A percentile compares a stretch with the other conserved stretches of the same genome.
These are phyloP conservation scores for Coniochaeta ligniaria DNA, from an alignment of 2,329 filamentous ascomycete genomes.

Conservation along the genomic window DNA sequence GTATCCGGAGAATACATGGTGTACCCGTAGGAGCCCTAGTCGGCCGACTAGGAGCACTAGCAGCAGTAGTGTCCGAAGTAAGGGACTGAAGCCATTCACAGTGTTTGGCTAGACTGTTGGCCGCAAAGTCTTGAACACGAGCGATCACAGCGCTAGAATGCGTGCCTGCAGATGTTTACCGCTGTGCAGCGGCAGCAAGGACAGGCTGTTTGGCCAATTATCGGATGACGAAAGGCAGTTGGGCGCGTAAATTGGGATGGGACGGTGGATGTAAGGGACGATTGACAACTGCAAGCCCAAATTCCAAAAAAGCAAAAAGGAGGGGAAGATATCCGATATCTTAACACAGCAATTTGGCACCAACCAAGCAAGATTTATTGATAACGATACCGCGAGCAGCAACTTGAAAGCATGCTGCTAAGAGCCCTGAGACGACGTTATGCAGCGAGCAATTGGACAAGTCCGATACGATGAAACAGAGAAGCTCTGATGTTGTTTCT, in stretches of 20 bases:
- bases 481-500: neutral
- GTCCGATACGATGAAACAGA: neutral
- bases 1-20: constrained; percentile 2
- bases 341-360: neutral
- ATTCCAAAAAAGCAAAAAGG: neutral
- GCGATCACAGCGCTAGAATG: neutral
- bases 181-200: neutral
- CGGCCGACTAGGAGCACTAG: neutral
- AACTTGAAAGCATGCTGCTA: neutral
- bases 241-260: neutral
- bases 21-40: neutral
- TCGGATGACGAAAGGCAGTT: neutral
- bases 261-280: neutral
- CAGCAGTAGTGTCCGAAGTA: neutral
- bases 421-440: neutral
- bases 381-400: neutral
- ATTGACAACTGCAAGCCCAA: neutral
- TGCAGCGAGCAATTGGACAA: neutral
- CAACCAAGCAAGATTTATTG: neutral
- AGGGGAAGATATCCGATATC: neutral
- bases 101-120: neutral
- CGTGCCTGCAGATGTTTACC: neutral
- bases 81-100: neutral
- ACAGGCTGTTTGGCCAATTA: neutral
- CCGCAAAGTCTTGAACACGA: neutral